Conservation (phyloP, 1,284 basidiomycete genomes). For the Tilletia indica region DNA sequence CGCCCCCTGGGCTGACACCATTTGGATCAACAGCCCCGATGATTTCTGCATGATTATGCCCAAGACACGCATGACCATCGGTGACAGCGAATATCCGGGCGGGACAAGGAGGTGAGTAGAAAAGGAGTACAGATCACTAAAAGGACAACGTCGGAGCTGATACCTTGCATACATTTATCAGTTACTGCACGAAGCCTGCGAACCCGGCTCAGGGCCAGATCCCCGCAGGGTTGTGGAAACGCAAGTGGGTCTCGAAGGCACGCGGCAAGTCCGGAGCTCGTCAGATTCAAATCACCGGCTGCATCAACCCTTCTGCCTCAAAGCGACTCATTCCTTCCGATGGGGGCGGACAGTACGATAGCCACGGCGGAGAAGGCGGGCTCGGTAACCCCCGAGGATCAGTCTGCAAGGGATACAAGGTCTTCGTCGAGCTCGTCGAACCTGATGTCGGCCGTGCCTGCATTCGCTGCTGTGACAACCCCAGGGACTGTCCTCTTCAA, state of each 20-base stretch:
- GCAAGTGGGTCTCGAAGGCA: background rate
- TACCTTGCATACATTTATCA: background rate
- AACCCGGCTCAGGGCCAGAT: constrained; percentile 3
- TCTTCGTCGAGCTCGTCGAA: constrained; percentile 51
- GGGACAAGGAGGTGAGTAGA: constrained; percentile 24
- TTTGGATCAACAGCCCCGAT: constrained; percentile 24
- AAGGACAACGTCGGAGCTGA: background rate
- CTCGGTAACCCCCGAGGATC: constrained; percentile 44
- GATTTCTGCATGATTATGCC: constrained; percentile 31
- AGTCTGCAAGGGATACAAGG: constrained; percentile 41
- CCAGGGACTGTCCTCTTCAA: constrained; percentile 26
- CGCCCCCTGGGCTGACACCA: constrained; percentile 21
- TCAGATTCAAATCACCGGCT: constrained; percentile 33
- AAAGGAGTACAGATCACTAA: constrained; percentile 7
- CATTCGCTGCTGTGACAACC: constrained; percentile 50
- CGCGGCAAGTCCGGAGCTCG: constrained; percentile 3
- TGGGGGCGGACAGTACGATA: constrained; percentile 53
- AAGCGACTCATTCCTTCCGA: constrained; percentile 29
- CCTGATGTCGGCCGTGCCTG: constrained; percentile 42
- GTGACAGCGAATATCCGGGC: constrained; percentile 27
- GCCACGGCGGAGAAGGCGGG: constrained; percentile 48
- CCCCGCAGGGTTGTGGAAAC: background rate
- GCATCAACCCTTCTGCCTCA: constrained; percentile 28
- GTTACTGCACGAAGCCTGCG: constrained; percentile 9
- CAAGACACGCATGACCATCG: constrained; percentile 19